Conservation (phyloP, 352 stramenopile species). For the Globisporangium nodosum region DNA sequence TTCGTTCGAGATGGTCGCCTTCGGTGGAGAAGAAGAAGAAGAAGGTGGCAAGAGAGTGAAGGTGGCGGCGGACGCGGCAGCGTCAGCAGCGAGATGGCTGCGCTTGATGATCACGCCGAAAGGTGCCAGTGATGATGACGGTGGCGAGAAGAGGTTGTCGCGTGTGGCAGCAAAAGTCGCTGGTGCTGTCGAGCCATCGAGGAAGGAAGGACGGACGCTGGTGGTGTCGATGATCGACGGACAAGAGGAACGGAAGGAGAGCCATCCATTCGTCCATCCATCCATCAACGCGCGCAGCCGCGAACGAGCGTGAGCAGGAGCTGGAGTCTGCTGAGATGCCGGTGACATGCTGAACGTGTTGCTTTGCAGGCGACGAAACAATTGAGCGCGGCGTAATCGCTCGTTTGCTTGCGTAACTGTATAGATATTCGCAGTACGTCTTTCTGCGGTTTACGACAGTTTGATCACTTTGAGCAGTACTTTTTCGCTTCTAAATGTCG, state of each 20-base stretch:
- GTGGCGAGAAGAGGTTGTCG: background rate
- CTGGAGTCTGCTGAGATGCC: too few species aligned
- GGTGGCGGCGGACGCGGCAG: too few species aligned
- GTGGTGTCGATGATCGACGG: too few species aligned
- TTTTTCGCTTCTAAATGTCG: background rate
- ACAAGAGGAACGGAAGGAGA: background rate
- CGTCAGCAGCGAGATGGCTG: background rate
- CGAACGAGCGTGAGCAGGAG: too few species aligned
- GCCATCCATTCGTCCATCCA: background rate
- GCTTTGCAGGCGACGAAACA: background rate
- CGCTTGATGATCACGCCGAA: background rate
- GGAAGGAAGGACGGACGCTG: too few species aligned
- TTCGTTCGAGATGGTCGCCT: background rate
- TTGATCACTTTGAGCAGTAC: background rate
- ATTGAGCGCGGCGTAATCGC: background rate
- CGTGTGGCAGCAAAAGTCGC: background rate
- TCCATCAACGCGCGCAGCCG: too few species aligned
- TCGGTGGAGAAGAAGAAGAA: background rate
- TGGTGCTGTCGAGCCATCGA: too few species aligned
- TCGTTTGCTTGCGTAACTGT: background rate
- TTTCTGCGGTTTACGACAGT: too few species aligned
- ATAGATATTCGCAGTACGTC: too few species aligned
- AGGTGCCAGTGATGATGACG: background rate
- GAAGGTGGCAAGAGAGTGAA: background rate
- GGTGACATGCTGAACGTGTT: too few species aligned